Conservation (phyloP, 768 basidiomycete species). For the Auricularia heimuer region DNA sequence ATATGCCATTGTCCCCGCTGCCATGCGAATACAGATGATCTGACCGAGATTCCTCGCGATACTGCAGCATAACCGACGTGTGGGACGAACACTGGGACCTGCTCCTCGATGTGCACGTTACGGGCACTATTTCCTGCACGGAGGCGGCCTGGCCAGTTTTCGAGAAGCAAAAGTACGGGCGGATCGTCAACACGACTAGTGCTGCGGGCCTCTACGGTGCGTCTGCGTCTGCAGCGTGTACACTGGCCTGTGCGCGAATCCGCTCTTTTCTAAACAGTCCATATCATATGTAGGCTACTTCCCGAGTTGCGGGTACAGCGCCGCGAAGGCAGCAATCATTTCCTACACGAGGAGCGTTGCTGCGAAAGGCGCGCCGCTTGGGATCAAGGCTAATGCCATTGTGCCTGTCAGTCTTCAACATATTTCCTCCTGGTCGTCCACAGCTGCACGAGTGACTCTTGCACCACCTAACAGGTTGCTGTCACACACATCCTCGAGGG, state of each 20-base stretch:
- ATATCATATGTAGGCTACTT: constrained; percentile 27
- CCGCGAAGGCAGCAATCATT: constrained; percentile 94
- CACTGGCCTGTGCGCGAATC: too few species aligned
- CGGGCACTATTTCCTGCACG: constrained; percentile 85
- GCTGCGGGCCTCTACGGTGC: constrained; percentile 80
- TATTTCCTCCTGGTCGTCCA: constrained; percentile 28
- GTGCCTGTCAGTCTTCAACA: constrained; percentile 63
- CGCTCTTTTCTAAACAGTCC: too few species aligned
- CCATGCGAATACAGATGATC: too few species aligned
- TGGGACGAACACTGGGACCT: constrained; percentile 89
- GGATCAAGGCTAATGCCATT: constrained; percentile 77
- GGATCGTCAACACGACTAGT: constrained; percentile 86
- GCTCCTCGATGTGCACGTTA: constrained; percentile 80
- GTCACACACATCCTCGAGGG: too few species aligned
- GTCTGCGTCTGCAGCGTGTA: too few species aligned
- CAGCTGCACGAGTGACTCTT: background rate
- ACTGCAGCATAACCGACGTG: constrained; percentile 98
- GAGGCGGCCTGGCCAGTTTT: constrained; percentile 96
- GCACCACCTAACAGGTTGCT: constrained; percentile 63
- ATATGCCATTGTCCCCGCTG: too few species aligned
- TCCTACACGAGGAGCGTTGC: constrained; percentile 93
- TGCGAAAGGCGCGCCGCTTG: constrained; percentile 83
- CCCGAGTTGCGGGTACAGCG: constrained; percentile 53
- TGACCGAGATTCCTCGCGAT: constrained; percentile 30
- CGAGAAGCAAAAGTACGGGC: constrained; percentile 89